Conservation (phyloP, 768 basidiomycete species). For the Phaeotremella skinneri region DNA sequence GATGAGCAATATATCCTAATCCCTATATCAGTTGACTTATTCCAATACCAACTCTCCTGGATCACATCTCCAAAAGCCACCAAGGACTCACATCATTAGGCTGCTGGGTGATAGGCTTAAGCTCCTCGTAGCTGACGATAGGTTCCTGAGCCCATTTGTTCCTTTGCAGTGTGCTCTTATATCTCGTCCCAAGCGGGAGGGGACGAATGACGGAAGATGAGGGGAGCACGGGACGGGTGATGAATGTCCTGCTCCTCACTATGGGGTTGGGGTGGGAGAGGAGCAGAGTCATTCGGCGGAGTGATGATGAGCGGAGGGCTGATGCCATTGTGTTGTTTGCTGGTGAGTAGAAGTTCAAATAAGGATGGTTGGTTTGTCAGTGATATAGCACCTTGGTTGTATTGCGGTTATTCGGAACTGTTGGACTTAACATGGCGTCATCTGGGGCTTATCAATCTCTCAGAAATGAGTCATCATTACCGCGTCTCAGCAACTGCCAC, state of each 20-base stretch:
- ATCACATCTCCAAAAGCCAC: not conserved
- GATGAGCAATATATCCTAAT: conserved; percentile 48
- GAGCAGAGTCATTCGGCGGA: conserved; percentile 6
- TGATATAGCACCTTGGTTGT: too few relatives aligned
- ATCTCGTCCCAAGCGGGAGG: conserved; percentile 11
- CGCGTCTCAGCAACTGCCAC: too few relatives aligned
- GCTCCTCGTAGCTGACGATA: conserved; percentile 70
- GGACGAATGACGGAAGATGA: conserved; percentile 6
- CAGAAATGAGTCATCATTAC: not conserved
- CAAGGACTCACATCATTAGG: conserved; percentile 59
- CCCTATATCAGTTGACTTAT: too few relatives aligned
- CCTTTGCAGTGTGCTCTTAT: conserved; percentile 14
- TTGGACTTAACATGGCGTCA: too few relatives aligned
- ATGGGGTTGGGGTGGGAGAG: not conserved
- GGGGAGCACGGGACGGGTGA: conserved; percentile 9
- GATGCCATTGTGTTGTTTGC: not conserved
- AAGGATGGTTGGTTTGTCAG: not conserved
- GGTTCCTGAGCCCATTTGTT: conserved; percentile 63
- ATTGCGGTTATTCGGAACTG: too few relatives aligned
- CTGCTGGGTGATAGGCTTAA: conserved; percentile 73
- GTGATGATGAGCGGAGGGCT: not conserved
- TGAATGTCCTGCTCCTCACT: not conserved
- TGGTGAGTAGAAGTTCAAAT: not conserved
- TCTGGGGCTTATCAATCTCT: too few relatives aligned
- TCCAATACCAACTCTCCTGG: not conserved